Conservation (phyloP, 1,284 basidiomycete genomes). For the Leccinum subrobustum region DNA sequence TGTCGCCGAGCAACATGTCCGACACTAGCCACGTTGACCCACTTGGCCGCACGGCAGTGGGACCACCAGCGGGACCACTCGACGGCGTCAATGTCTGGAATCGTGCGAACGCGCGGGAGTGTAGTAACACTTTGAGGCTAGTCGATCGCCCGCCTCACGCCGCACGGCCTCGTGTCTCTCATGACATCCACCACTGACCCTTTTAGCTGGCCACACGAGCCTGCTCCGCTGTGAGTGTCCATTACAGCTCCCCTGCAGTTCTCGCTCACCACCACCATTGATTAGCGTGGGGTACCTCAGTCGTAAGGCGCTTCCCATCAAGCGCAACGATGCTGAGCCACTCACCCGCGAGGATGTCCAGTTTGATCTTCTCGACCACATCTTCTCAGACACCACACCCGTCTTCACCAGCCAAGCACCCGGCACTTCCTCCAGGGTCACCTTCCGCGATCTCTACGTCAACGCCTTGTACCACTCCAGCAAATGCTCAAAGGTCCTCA, state of each 20-base stretch:
- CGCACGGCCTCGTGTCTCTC: constrained; percentile 39
- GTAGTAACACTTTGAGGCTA: constrained; percentile 28
- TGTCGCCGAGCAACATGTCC: constrained; percentile 5
- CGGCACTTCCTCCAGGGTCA: constrained; percentile 51
- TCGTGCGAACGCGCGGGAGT: constrained; percentile 31
- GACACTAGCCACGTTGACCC: constrained; percentile 5
- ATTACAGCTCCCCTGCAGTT: constrained; percentile 5
- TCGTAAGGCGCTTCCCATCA: constrained; percentile 73
- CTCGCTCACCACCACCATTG: constrained; percentile 19
- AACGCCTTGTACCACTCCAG: constrained; percentile 75
- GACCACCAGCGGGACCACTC: constrained; percentile 5
- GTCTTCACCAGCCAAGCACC: constrained; percentile 70
- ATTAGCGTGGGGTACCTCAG: constrained; percentile 64
- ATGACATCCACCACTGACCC: constrained; percentile 45
- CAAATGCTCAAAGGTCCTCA: constrained; percentile 84
- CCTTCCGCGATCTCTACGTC: constrained; percentile 84
- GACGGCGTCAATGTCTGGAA: constrained; percentile 19
- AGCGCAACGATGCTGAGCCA: constrained; percentile 74
- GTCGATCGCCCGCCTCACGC: constrained; percentile 16
- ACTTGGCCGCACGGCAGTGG: constrained; percentile 2
- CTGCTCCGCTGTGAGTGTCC: constrained; percentile 39
- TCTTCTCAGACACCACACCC: constrained; percentile 68
- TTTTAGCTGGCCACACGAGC: constrained; percentile 45
- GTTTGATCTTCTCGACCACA: constrained; percentile 77
- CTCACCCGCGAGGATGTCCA: constrained; percentile 81